Percentiles rank a stretch among this genome's conserved stretches.
Evolutionary conservation across 1,139 yeast species (phyloP).

Genomic region (Pichia sp.): DNA sequence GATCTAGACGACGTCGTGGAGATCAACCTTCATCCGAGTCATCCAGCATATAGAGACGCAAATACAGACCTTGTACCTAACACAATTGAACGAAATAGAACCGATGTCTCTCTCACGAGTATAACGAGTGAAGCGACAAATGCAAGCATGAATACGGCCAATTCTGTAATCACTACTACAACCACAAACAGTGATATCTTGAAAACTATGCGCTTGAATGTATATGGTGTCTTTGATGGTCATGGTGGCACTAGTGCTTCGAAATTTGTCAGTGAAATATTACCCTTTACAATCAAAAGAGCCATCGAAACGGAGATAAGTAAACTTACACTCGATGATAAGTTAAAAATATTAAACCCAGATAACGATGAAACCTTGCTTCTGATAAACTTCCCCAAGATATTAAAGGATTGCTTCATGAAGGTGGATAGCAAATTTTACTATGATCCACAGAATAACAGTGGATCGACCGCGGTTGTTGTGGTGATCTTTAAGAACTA

Average conservation of each 20-base stretch:
- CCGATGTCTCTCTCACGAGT: conserved; percentile 1
- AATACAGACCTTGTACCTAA: background rate
- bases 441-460: conserved; percentile 35
- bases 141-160: conserved; percentile 2
- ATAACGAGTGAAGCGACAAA: background rate
- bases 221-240: conserved; percentile 74
- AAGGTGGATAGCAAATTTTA: conserved; percentile 50
- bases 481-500: conserved; percentile 46
- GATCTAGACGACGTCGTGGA: conserved; percentile 28
- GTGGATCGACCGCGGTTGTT: conserved; percentile 67
- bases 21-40: no score
- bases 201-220: conserved; percentile 34
- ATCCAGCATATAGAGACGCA: no score
- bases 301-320: conserved; percentile 13
- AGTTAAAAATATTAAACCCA: conserved; percentile 12
- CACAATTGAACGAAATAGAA: conserved; percentile 5
- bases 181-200: background rate
- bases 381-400: conserved; percentile 24
- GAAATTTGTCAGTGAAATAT: conserved; percentile 41
- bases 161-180: background rate
- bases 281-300: conserved; percentile 23
- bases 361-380: conserved; percentile 14
- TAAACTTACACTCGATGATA: conserved; percentile 14
- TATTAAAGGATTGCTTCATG: conserved; percentile 50
- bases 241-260: conserved; percentile 70